These are phyloP conservation scores for Mucor saturninus DNA, from an alignment of 371 early-diverging fungal genomes.

Conservation along the genomic window DNA sequence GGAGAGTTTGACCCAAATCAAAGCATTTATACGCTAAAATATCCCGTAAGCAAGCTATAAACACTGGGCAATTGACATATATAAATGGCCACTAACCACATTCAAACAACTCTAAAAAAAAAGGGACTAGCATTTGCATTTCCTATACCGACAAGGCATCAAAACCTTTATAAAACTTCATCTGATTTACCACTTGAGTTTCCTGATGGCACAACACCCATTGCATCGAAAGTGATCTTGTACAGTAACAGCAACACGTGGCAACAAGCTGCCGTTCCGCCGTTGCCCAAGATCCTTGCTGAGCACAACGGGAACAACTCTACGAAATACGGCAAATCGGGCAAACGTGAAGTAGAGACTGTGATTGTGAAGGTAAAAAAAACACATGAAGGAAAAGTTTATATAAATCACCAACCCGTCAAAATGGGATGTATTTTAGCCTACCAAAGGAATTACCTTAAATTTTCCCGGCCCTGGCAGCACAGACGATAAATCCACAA, in stretches of 20 bases:
- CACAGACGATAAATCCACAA: constrained; percentile 20
- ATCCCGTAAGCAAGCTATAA: constrained; percentile 58
- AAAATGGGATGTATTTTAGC: constrained; percentile 21
- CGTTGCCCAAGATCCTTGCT: constrained; percentile 47
- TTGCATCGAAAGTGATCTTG: constrained; percentile 65
- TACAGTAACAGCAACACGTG: constrained; percentile 55
- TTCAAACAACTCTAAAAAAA: neutral
- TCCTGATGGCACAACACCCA: constrained; percentile 80
- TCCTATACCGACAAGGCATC: constrained; percentile 68
- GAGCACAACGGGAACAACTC: constrained; percentile 47
- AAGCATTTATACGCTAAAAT: constrained; percentile 66
- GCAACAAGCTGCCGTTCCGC: constrained; percentile 52
- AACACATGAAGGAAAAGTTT: neutral
- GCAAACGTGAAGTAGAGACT: constrained; percentile 51
- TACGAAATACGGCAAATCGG: constrained; percentile 40
- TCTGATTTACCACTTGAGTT: constrained; percentile 72
- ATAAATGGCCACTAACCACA: neutral
- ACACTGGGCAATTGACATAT: neutral
- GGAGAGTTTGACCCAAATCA: constrained; percentile 64
- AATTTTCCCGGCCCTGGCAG: constrained; percentile 39
- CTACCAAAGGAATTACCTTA: constrained; percentile 41
- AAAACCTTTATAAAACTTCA: constrained; percentile 51
- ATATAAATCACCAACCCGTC: neutral
- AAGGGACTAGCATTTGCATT: constrained; percentile 77
- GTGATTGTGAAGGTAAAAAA: constrained; percentile 56